Evolutionary conservation across 2,329 filamentous ascomycete species (phyloP).

Genomic region (Talaromyces sp.): DNA sequence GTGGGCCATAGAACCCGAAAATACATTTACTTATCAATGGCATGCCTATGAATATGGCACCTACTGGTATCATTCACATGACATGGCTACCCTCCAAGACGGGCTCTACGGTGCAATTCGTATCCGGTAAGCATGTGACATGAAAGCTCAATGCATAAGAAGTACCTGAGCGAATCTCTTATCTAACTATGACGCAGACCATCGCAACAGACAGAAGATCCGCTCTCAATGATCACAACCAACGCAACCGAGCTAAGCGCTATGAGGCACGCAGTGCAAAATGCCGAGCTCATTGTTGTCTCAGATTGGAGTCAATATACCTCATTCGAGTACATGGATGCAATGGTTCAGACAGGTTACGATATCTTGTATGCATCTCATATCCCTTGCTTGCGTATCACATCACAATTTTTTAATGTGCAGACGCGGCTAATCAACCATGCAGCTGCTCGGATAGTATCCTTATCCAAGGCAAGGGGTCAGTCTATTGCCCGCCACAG

Average conservation of each 20-base stretch:
- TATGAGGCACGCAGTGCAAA: conserved; percentile 50
- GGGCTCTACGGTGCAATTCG: conserved; percentile 58
- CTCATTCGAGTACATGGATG: conserved; percentile 39
- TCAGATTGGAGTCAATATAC: conserved; percentile 57
- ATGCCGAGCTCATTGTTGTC: conserved; percentile 50
- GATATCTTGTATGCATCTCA: conserved; percentile 15
- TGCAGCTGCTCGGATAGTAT: conserved; percentile 59
- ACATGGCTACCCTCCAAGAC: conserved; percentile 56
- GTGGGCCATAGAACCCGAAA: conserved; percentile 48
- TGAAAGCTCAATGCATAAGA: no score
- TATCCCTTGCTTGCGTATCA: background rate
- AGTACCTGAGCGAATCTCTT: background rate
- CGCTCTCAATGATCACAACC: conserved; percentile 29
- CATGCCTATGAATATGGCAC: conserved; percentile 56
- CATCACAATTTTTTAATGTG: background rate
- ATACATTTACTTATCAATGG: conserved; percentile 53
- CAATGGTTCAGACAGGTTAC: conserved; percentile 16
- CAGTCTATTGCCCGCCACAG: conserved; percentile 19
- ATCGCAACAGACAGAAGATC: conserved; percentile 23
- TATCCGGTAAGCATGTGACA: conserved; percentile 31
- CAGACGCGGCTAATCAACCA: background rate
- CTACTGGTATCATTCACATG: conserved; percentile 62
- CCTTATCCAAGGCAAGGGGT: conserved; percentile 58
- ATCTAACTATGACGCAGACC: conserved; percentile 20
- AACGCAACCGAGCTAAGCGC: conserved; percentile 36